phyloP scores from a whole-genome alignment of 352 stramenopile genomes.

The Pythium brachiatum region DNA sequence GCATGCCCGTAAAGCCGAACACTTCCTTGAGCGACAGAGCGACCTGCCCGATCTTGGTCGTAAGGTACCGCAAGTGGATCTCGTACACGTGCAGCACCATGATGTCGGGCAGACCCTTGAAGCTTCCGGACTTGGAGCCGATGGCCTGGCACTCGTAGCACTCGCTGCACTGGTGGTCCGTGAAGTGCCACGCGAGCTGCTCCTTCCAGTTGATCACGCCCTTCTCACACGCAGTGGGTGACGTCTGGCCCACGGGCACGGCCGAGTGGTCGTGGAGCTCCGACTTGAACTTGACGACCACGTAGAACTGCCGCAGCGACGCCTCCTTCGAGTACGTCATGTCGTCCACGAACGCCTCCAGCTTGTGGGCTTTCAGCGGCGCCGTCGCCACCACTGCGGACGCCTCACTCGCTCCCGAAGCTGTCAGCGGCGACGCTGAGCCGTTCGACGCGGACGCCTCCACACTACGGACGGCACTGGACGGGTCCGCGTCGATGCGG shows the following conservation, averaged over 20 bases:
- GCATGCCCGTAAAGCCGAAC: conserved; percentile 73
- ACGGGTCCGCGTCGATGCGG: conserved; percentile 58
- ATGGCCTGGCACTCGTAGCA: conserved; percentile 66
- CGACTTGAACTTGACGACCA: conserved; percentile 84
- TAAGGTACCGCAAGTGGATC: conserved; percentile 78
- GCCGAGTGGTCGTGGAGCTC: conserved; percentile 74
- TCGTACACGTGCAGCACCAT: conserved; percentile 84
- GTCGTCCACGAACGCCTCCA: conserved; percentile 65
- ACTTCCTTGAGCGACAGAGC: conserved; percentile 72
- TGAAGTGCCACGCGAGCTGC: conserved; percentile 72
- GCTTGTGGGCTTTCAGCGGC: conserved; percentile 56
- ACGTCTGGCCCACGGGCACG: conserved; percentile 73
- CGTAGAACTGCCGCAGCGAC: conserved; percentile 77
- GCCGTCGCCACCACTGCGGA: conserved; percentile 17
- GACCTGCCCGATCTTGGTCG: conserved; percentile 80
- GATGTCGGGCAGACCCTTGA: conserved; percentile 73
- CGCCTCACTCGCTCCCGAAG: conserved; percentile 7
- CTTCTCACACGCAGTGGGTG: conserved; percentile 62
- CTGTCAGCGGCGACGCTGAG: background rate
- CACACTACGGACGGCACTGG: conserved; percentile 25
- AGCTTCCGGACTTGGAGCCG: conserved; percentile 55
- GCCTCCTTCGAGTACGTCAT: conserved; percentile 77
- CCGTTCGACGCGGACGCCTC: background rate
- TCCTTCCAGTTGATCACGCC: conserved; percentile 75
- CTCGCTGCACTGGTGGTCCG: conserved; percentile 69